phyloP scores from a whole-genome alignment of 257 asterid genomes.

The Jacaranda copaia region DNA sequence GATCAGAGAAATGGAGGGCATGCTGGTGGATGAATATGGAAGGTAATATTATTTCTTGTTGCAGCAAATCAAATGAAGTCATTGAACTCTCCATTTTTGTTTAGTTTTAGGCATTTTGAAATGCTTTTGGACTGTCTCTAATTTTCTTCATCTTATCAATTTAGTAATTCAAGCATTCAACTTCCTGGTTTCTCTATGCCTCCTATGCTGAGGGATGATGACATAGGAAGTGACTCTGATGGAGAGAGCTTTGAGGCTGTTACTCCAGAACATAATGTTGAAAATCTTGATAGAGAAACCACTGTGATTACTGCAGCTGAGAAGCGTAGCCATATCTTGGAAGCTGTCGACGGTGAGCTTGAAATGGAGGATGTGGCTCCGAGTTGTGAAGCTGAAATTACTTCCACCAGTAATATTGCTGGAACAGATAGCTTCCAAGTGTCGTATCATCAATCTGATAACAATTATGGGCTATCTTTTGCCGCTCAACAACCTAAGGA shows the following conservation, averaged over 20 bases:
- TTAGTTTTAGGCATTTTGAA: slow-evolving; percentile 24
- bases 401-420: slow-evolving; percentile 46
- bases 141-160: slow-evolving; percentile 39
- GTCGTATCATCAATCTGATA: slow-evolving; percentile 44
- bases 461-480: slow-evolving; percentile 42
- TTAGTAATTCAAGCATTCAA: slow-evolving; percentile 93
- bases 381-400: slow-evolving; percentile 53
- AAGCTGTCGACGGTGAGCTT: slow-evolving; percentile 96
- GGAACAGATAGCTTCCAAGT: slow-evolving; percentile 41
- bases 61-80: slow-evolving; percentile 3
- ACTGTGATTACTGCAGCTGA: slow-evolving; percentile 44
- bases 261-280: slow-evolving; percentile 79
- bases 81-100: background rate
- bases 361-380: slow-evolving; percentile 99
- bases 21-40: slow-evolving; percentile 96
- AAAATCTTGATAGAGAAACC: slow-evolving; percentile 48
- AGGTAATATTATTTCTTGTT: slow-evolving; percentile 53
- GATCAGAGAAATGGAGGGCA: slow-evolving; percentile 92
- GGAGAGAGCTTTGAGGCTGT: slow-evolving; percentile 92
- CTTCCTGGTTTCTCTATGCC: slow-evolving; percentile 93
- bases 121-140: background rate
- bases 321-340: slow-evolving; percentile 82
- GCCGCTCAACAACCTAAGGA: slow-evolving; percentile 43
- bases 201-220: slow-evolving; percentile 79
- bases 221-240: slow-evolving; percentile 77